Evolutionary conservation across 495 filamentous ascomycete species (phyloP).

Genomic region (Talaromyces liani): DNA sequence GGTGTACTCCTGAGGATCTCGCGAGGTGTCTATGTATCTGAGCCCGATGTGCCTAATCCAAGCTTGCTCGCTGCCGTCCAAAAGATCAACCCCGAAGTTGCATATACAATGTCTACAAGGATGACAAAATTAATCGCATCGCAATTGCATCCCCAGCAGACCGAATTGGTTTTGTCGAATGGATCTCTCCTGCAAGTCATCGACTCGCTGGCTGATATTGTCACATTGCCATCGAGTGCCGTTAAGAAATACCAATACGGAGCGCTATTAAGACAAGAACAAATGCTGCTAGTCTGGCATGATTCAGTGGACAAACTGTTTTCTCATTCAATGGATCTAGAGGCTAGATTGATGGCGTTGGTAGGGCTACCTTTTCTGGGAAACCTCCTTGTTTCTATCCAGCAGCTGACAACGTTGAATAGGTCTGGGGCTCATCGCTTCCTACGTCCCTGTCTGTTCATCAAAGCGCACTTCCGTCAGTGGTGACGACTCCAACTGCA

Average conservation of each 20-base stretch:
- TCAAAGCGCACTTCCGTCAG: neutral
- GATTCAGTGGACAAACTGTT: conserved; percentile 26
- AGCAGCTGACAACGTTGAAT: neutral
- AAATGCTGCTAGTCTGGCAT: conserved; percentile 29
- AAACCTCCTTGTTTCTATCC: neutral
- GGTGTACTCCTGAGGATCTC: conserved; percentile 1
- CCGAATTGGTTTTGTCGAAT: conserved; percentile 19
- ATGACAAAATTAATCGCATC: conserved; percentile 23
- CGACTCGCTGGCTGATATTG: conserved; percentile 20
- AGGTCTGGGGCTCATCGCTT: conserved; percentile 1
- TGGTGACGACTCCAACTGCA: neutral
- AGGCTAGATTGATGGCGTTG: conserved; percentile 20
- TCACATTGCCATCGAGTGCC: conserved; percentile 3
- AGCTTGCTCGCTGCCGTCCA: conserved; percentile 16
- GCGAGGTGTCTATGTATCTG: conserved; percentile 1
- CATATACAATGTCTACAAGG: conserved; percentile 29
- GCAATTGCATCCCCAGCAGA: conserved; percentile 23
- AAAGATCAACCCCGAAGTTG: conserved; percentile 18
- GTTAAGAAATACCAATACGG: conserved; percentile 20
- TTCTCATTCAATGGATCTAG: conserved; percentile 23
- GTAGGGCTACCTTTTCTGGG: conserved; percentile 9
- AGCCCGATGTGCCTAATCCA: neutral
- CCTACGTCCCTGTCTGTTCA: conserved; percentile 5
- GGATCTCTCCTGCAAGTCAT: conserved; percentile 22
- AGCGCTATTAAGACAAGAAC: conserved; percentile 23